phyloP scores from a whole-genome alignment of 2,329 filamentous ascomycete species.

The Epichloe typhina region DNA sequence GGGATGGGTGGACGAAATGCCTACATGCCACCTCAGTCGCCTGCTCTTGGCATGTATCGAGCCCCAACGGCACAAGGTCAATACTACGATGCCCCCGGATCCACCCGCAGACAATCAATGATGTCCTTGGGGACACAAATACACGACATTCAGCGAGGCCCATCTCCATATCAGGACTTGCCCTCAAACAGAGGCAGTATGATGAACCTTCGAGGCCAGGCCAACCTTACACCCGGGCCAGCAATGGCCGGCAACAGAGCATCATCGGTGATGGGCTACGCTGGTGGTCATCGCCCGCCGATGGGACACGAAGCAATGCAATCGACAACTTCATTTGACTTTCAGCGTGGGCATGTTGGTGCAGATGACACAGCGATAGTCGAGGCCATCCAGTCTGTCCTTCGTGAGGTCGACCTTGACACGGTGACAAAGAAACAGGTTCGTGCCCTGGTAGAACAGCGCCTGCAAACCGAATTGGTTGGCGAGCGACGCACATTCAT shows the following conservation, averaged over 20 bases:
- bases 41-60: conserved; percentile 48
- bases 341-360: conserved; percentile 45
- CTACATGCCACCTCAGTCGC: conserved; percentile 75
- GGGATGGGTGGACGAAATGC: conserved; percentile 62
- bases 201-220: conserved; percentile 42
- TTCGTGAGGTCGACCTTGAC: conserved; percentile 83
- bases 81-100: conserved; percentile 33
- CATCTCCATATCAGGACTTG: conserved; percentile 46
- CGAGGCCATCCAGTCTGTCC: conserved; percentile 69
- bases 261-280: conserved; percentile 33
- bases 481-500: conserved; percentile 82
- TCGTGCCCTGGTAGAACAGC: conserved; percentile 79
- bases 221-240: conserved; percentile 32
- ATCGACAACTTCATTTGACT: conserved; percentile 44
- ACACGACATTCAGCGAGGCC: conserved; percentile 33
- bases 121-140: conserved; percentile 47
- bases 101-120: conserved; percentile 56
- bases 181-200: conserved; percentile 43
- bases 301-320: conserved; percentile 33
- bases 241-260: conserved; percentile 23
- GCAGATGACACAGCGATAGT: conserved; percentile 71
- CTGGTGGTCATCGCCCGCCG: conserved; percentile 32
- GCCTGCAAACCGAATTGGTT: conserved; percentile 75
- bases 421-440: conserved; percentile 98
- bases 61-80: conserved; percentile 31